phyloP scores from a whole-genome alignment of 2,329 filamentous ascomycete genomes.

The Bipolaris oryzae region DNA sequence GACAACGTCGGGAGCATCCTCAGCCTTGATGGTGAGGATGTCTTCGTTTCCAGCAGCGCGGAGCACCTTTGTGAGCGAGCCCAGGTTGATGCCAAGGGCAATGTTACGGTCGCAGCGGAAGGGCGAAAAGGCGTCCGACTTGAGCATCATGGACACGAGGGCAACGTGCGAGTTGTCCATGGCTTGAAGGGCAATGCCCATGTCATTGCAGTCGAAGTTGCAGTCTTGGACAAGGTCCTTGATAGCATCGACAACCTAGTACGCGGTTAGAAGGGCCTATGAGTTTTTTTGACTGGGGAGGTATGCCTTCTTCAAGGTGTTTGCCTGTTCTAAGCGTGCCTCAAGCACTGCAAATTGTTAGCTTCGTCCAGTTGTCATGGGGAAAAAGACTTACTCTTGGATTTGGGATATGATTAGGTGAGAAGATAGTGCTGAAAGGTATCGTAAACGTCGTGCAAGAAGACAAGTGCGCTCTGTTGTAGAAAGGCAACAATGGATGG shows the following conservation, averaged over 20 bases:
- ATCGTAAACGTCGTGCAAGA: constrained; percentile 13
- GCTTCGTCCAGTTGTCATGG: constrained; percentile 5
- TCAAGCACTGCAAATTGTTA: constrained; percentile 74
- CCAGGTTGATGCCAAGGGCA: constrained; percentile 94
- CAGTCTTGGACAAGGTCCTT: constrained; percentile 99
- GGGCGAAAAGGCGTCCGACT: constrained; percentile 89
- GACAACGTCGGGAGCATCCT: constrained; percentile 93
- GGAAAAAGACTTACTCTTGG: constrained; percentile 26
- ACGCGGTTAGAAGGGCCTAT: constrained; percentile 18
- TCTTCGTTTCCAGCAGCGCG: constrained; percentile 94
- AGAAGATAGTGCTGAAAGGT: constrained; percentile 4
- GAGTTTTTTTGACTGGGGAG: background rate
- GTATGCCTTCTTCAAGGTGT: constrained; percentile 87
- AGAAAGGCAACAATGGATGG: constrained; percentile 27
- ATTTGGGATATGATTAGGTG: constrained; percentile 5
- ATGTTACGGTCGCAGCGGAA: constrained; percentile 99
- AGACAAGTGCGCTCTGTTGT: constrained; percentile 8
- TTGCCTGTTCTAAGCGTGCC: constrained; percentile 93
- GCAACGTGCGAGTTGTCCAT: constrained; percentile 99
- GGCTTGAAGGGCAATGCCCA: constrained; percentile 94
- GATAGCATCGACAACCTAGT: constrained; percentile 94
- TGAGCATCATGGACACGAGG: constrained; percentile 98
- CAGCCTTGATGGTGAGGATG: constrained; percentile 93
- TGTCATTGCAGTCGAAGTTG: constrained; percentile 99
- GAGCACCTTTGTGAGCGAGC: constrained; percentile 95